These are phyloP conservation scores for Ophiocordyceps camponoti-leonardi DNA, from an alignment of 2,329 filamentous ascomycete species.

Conservation along the genomic window DNA sequence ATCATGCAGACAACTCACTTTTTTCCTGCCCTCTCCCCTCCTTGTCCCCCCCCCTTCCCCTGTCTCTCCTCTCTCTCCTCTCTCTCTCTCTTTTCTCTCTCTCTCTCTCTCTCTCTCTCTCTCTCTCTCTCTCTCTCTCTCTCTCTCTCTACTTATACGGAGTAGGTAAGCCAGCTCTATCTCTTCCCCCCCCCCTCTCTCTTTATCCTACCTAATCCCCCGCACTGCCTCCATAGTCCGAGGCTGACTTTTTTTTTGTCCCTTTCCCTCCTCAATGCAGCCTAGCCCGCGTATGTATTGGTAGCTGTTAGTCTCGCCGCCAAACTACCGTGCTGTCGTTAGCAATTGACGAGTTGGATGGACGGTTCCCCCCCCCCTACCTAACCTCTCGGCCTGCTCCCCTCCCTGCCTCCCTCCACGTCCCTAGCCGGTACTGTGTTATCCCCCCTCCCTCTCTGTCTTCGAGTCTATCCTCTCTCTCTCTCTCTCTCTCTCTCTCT, in stretches of 20 bases:
- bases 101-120: no score
- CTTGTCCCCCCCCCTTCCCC: not conserved
- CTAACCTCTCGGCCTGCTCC: not conserved
- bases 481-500: no score
- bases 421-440: not conserved
- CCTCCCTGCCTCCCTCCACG: slow-evolving; percentile 1
- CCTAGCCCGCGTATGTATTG: not conserved
- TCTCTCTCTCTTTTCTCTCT: no score
- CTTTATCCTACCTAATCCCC: no score
- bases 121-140: no score
- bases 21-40: not conserved
- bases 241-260: not conserved
- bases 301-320: not conserved
- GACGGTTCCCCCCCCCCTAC: not conserved
- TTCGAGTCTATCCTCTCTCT: no score
- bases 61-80: no score
- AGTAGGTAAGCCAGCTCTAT: no score
- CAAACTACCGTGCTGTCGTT: not conserved
- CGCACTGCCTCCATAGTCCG: no score
- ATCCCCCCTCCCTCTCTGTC: not conserved
- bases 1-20: no score
- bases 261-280: slow-evolving; percentile 1
- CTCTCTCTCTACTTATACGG: no score
- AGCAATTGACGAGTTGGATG: not conserved
- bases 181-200: no score